These are phyloP conservation scores for Ceratocystiopsis brevicomis DNA, from an alignment of 2,329 filamentous ascomycete species.

Conservation along the genomic window DNA sequence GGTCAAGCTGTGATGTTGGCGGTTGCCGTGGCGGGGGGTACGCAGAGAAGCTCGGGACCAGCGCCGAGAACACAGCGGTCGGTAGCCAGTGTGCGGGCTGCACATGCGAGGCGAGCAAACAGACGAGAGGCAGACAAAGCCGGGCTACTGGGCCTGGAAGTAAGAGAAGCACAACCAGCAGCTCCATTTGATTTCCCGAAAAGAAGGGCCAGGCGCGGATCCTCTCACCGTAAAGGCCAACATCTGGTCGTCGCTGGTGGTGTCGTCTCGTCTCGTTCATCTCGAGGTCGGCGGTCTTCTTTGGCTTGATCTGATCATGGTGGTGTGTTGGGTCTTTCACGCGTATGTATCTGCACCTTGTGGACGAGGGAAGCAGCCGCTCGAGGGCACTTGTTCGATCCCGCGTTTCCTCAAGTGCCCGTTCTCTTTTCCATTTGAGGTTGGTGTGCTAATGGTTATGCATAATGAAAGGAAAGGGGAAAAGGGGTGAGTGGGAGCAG, in stretches of 20 bases:
- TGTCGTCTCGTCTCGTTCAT: no score
- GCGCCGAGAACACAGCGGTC: no score
- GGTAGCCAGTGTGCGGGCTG: no score
- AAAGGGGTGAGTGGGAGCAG: neutral
- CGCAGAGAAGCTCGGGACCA: no score
- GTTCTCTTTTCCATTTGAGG: conserved; percentile 15
- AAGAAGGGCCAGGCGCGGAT: conserved; percentile 27
- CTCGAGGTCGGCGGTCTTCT: no score
- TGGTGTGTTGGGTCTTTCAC: no score
- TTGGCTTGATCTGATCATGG: no score
- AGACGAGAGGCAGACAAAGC: neutral
- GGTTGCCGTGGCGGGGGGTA: no score
- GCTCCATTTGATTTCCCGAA: conserved; percentile 22
- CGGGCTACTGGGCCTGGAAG: conserved; percentile 18
- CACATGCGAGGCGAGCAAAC: neutral
- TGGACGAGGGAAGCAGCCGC: no score
- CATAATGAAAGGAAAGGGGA: conserved; percentile 21
- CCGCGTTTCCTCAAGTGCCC: neutral
- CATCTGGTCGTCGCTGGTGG: neutral
- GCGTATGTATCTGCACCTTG: no score
- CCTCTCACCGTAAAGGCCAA: conserved; percentile 44
- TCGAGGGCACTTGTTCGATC: neutral
- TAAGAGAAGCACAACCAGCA: conserved; percentile 42
- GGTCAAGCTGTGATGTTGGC: no score
- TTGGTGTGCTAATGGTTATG: conserved; percentile 19